Conservation (phyloP, 2,329 filamentous ascomycete species). For the Hymenotorrendiella dingleyae region DNA sequence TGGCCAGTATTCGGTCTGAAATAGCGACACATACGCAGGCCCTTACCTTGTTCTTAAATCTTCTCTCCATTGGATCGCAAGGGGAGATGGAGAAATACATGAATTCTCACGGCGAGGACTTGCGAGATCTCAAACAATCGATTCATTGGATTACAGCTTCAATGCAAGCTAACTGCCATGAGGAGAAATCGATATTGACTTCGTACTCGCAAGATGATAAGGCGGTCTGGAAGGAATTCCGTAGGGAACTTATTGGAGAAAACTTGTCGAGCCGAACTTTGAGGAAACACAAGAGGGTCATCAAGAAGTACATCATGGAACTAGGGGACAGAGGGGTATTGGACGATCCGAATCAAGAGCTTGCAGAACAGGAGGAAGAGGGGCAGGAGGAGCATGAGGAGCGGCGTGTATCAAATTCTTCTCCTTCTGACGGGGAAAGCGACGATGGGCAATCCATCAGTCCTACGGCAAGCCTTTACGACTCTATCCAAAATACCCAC, state of each 20-base stretch:
- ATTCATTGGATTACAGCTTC: slow-evolving; percentile 12
- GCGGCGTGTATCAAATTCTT: no score
- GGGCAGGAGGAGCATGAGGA: no score
- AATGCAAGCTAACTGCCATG: slow-evolving; percentile 6
- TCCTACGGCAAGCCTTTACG: no score
- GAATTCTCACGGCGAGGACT: slow-evolving; percentile 11
- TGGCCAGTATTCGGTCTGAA: slow-evolving; percentile 10
- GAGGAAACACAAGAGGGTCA: slow-evolving; percentile 43
- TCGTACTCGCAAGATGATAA: slow-evolving; percentile 37
- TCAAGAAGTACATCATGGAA: slow-evolving; percentile 19
- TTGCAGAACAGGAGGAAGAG: no score
- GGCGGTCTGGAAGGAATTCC: slow-evolving; percentile 48
- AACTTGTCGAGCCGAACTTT: slow-evolving; percentile 50
- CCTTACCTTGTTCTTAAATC: slow-evolving; percentile 10
- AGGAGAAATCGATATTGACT: slow-evolving; percentile 19
- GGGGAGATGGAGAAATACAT: slow-evolving; percentile 14
- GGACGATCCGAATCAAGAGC: slow-evolving; percentile 3
- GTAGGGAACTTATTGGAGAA: slow-evolving; percentile 46
- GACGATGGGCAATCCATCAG: no score
- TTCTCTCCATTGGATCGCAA: slow-evolving; percentile 10
- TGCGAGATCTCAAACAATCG: slow-evolving; percentile 8
- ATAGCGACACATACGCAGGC: slow-evolving; percentile 14
- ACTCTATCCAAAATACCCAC: no score
- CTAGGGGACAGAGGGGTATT: slow-evolving; percentile 17
- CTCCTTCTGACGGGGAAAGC: no score